A percentile compares a stretch with the other conserved stretches of the same genome.
Conservation (phyloP, 805 yeast species). For the Ogataea haglerorum region DNA sequence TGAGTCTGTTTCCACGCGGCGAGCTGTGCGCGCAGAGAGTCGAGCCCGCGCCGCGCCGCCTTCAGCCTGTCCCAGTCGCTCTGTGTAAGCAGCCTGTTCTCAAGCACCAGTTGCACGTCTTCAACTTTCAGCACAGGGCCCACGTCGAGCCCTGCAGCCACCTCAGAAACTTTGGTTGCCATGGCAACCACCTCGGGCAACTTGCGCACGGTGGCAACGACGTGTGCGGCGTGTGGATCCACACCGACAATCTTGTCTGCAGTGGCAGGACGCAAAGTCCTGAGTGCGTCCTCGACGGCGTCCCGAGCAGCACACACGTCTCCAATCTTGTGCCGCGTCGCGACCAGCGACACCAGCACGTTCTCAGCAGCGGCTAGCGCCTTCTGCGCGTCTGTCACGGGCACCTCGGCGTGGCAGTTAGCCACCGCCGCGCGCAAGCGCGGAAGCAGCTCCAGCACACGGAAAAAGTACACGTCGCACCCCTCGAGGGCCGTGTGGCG, state of each 20-base stretch:
- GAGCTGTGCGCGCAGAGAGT: conserved; percentile 18
- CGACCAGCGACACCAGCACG: conserved; percentile 54
- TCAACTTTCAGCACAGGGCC: not conserved
- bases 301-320: conserved; percentile 23
- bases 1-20: conserved; percentile 35
- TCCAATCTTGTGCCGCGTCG: conserved; percentile 46
- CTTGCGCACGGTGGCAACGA: conserved; percentile 27
- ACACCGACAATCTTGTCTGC: conserved; percentile 1
- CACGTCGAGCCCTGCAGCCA: not conserved
- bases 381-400: conserved; percentile 66
- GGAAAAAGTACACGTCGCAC: conserved; percentile 55
- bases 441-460: conserved; percentile 77
- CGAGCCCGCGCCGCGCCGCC: not conserved
- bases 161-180: not conserved
- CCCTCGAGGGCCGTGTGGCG: conserved; percentile 36
- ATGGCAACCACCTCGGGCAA: conserved; percentile 16
- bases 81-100: not conserved
- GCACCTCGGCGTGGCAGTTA: conserved; percentile 67
- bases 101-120: not conserved
- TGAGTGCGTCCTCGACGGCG: not conserved
- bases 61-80: not conserved
- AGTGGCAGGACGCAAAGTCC: not conserved
- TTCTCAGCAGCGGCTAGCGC: conserved; percentile 78
- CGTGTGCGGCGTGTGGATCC: conserved; percentile 6
- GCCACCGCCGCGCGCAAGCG: conserved; percentile 65